Base-by-base conservation (phyloP, 305 asterid species). In the Nicotiana rustica region DNA sequence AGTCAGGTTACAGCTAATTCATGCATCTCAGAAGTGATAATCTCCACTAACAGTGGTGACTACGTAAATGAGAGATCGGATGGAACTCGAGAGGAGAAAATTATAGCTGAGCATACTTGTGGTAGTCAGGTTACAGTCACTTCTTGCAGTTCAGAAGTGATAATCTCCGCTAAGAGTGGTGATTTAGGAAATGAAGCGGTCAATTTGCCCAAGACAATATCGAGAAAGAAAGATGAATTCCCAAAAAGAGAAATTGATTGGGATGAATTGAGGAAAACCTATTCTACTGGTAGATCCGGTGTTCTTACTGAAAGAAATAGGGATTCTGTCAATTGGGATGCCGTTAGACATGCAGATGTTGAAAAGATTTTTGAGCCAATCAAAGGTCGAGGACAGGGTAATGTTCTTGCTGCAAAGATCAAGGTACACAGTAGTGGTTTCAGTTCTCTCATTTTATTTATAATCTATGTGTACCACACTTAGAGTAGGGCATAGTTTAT, bases 271-370 rank as follows among this genome's bases (percentile, higher is more conserved):
- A 89, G 92, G 82, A 81, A 33, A 82, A 81, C 36, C 38, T 81
- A 83, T 25, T 64, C 79, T 6, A 52, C n/a, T n/a, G 21, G 85
- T 29, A 83, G 77, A 75, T 77, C 80, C 6, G 35, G 86, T 25
- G 62, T 47, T 41, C 7, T 14, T 15, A 56, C 60, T n/a, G 66
- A 76, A 76, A 55, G 80, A 55, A 55, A 8, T 9, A 21, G 52
- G 64, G 97, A 92, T 84, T 82, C 91, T 21, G 84, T 89, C 56
- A 79, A 94, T 35, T 92, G 94, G 95, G 91, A 88, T 36, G 93
- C 90, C 2, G 87, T 93, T 18, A 85, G 91, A 77, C 65, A 69
- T 56, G 91, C 95, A 6, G 17, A 90, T 0, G 70, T 70, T 29
- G 10, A 4, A 6, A 89, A 86, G 44, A 15, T 94, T 21, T 85